Base-by-base conservation (phyloP, 2,329 filamentous ascomycete genomes). In the Raffaelea albimanens region DNA sequence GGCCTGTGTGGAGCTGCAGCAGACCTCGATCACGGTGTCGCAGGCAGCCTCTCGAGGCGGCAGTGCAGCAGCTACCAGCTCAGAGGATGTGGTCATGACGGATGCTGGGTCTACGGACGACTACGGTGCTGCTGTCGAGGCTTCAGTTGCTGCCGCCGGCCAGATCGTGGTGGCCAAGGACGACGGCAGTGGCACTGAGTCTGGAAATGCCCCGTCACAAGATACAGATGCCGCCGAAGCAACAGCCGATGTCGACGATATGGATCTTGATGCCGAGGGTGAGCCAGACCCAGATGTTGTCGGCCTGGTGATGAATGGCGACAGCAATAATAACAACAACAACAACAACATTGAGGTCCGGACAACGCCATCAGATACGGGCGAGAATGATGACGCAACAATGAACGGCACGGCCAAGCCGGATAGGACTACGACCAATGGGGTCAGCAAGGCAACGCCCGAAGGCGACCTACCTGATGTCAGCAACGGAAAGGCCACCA, bases 1-100 rank as follows among this genome's bases (percentile, higher is more conserved):
- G 51, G 74, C 77, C 38, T 83, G 82, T 55, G 68, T 86, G 58
- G 80, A 75, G 64, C 67, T 65, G 65, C 72, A 60, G 53, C 75
- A 66, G 59, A 67, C 57, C 52, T 59, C 67, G 44, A 63, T 63
- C 23, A 51, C 55, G 4, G 56, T 58, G 2, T 58, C 58, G 21
- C 56, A 59, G 7, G 61, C 61, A 8, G 20, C 18, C 11, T 14
- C 18, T 8, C 14, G 21, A 2, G 40, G 40, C 19, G 36, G 69
- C 69, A 21, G 62, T 59, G 14, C 63, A 64, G 46, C 69, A 11
- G 66, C 64, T n/a, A 9, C 14, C 39, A 8, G 13, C 4, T 31
- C 4, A 5, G 44, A 67, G 51, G 71, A 73, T 49, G 68, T 71
- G 5, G 71, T 72, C 46, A 76, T 78, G 73, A 65, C 69, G 2